A percentile compares a stretch with the other conserved stretches of the same genome.
Conservation (phyloP, 441 rosid genomes). For the Populus hybrid region DNA sequence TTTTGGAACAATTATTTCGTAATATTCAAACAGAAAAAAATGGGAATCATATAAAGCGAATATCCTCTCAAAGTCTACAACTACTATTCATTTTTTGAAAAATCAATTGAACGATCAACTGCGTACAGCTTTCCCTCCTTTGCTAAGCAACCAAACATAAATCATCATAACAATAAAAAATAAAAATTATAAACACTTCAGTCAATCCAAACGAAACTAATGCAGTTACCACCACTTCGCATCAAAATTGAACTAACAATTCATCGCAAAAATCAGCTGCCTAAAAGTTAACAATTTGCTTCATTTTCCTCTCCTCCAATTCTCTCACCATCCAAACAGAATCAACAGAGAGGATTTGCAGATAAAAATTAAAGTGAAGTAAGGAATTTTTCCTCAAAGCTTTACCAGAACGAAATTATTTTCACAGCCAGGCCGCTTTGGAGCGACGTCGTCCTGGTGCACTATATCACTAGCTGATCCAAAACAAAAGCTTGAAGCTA, state of each 20-base stretch:
- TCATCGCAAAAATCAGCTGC: background rate
- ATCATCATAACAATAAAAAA: background rate
- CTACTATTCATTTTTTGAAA: background rate
- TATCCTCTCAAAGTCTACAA: background rate
- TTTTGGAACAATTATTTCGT: background rate
- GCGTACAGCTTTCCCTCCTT: background rate
- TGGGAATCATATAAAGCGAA: background rate
- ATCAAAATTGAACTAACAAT: background rate
- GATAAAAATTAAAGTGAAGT: constrained; percentile 20
- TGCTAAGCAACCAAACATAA: constrained; percentile 23
- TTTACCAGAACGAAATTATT: constrained; percentile 94
- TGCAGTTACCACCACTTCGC: background rate
- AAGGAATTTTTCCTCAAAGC: background rate
- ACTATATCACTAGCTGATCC: constrained; percentile 84
- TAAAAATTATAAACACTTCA: background rate
- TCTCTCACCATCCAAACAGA: background rate
- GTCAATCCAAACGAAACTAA: background rate
- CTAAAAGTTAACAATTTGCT: background rate
- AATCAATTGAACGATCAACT: background rate
- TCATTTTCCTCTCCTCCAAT: background rate
- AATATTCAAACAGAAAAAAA: background rate
- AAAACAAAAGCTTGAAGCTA: constrained; percentile 32
- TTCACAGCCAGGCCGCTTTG: constrained; percentile 94
- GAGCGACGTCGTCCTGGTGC: constrained; percentile 79
- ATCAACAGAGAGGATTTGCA: background rate